Base-by-base conservation (phyloP, 2,329 filamentous ascomycete genomes). In the Dothiorella sarmentorum region DNA sequence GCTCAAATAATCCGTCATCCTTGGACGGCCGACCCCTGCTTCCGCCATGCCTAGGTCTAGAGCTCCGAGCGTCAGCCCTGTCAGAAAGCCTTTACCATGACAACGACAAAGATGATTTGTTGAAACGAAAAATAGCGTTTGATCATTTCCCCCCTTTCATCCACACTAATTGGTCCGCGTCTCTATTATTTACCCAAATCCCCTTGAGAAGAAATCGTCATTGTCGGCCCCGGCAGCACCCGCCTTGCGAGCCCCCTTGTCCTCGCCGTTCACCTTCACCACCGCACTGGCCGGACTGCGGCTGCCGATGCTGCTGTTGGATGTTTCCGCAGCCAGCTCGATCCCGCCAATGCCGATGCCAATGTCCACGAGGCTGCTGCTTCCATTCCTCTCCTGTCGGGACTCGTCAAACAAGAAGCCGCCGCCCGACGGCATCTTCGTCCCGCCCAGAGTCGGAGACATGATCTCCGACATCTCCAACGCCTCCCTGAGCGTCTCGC, bases 401-500 rank as follows among this genome's bases (percentile, higher is more conserved):
- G 52, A 56, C 15, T 58, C 56, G 20, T 71, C 66, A 49, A 71
- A 72, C 6, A 66, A 65, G 49, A 73, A 72, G n/a, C 68, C 67
- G 31, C 66, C 62, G 58, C 66, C 66, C 18, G 35, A 37, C 7
- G 42, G 33, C 43, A 22, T 24, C 15, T 49, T 47, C 2, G 18
- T 47, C 11, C 42, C 42, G 3, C 35, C 27, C 27, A 43, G 66
- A 49, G 65, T 63, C 18, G 71, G 69, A 26, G 65, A 67, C 62
- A 66, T 71, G 35, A 74, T 62, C 59, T 74, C 72, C 27, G 73
- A 71, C 33, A 71, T 78, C 64, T 84, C 82, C 72, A 95, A 80
- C 2, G 88, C 89, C 65, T 87, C 84, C 56, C 84, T 80, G 49
- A 99, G 78, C 43, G 90, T 93, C 64, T 87, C 85, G 0, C 94